These are phyloP conservation scores for Hsuehochloa calcarea DNA, from an alignment of 176 grass and related monocot genomes.

Conservation along the genomic window DNA sequence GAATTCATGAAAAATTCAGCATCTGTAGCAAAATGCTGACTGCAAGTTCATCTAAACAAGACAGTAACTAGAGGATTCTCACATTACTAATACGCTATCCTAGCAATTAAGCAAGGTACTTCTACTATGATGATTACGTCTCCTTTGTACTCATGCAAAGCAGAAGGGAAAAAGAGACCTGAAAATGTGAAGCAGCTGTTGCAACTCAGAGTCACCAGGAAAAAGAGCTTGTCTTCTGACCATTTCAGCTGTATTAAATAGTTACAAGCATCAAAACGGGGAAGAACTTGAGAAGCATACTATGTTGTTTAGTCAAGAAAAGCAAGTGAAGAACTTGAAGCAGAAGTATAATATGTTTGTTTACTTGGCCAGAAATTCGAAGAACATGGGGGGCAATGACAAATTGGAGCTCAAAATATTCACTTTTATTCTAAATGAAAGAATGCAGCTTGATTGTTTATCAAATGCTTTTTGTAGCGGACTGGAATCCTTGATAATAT, in stretches of 20 bases:
- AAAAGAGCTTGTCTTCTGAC: slow-evolving; percentile 80
- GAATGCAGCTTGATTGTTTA: neutral
- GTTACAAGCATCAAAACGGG: neutral
- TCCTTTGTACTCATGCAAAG: neutral
- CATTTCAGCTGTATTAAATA: slow-evolving; percentile 86
- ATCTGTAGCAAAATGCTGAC: neutral
- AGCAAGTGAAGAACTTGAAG: neutral
- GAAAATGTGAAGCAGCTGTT: slow-evolving; percentile 97
- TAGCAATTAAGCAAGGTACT: neutral
- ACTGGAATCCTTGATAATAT: neutral
- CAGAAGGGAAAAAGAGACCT: slow-evolving; percentile 38
- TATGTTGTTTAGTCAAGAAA: neutral
- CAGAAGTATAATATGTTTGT: neutral
- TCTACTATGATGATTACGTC: neutral
- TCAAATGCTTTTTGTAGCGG: neutral
- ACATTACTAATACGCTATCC: neutral
- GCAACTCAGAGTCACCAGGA: slow-evolving; percentile 86
- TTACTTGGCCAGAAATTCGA: neutral
- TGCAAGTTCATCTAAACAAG: neutral
- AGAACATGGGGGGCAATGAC: neutral
- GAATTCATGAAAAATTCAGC: neutral
- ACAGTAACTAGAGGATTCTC: neutral
- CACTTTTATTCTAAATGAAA: neutral
- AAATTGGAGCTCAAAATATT: neutral
- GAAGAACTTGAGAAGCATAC: neutral